A percentile compares a stretch with the other conserved stretches of the same genome.
Conservation (phyloP, 345 rosid species). For the Eucalyptus cladocalyx region DNA sequence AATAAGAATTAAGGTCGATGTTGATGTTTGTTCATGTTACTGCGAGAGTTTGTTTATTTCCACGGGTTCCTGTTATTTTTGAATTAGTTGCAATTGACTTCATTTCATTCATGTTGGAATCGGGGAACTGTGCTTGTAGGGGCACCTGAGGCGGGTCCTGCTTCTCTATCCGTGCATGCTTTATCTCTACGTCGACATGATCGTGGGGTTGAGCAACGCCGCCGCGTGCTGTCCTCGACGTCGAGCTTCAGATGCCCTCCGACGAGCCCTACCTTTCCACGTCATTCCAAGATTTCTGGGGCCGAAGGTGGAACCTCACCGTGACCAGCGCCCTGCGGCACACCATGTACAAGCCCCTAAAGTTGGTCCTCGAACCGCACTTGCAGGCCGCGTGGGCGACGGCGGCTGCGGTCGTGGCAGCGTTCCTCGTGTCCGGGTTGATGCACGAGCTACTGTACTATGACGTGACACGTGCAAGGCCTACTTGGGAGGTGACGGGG, state of each 20-base stretch:
- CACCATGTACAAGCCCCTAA: conserved; percentile 17
- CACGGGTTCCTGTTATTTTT: not conserved
- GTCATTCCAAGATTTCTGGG: conserved; percentile 55
- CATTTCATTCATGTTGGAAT: not conserved
- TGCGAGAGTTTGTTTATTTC: not conserved
- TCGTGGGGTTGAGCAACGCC: not conserved
- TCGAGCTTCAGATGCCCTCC: conserved; percentile 17
- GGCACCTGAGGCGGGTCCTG: not conserved
- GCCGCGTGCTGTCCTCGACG: not conserved
- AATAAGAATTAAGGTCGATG: not conserved
- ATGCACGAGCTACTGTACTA: conserved; percentile 16
- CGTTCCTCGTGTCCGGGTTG: conserved; percentile 14
- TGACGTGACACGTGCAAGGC: not conserved
- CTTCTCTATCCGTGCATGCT: conserved; percentile 3
- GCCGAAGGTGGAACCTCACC: conserved; percentile 42
- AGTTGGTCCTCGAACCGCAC: not conserved
- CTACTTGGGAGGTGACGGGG: conserved; percentile 33
- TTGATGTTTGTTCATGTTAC: not conserved
- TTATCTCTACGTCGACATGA: conserved; percentile 5
- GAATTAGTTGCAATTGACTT: not conserved
- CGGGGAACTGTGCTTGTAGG: not conserved
- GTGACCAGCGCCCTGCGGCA: conserved; percentile 26
- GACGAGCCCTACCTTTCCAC: conserved; percentile 29
- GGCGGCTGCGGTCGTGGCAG: not conserved
- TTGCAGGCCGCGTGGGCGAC: not conserved